Base-by-base conservation (phyloP, 257 asterid species). In the Ajuga chamaepitys region DNA sequence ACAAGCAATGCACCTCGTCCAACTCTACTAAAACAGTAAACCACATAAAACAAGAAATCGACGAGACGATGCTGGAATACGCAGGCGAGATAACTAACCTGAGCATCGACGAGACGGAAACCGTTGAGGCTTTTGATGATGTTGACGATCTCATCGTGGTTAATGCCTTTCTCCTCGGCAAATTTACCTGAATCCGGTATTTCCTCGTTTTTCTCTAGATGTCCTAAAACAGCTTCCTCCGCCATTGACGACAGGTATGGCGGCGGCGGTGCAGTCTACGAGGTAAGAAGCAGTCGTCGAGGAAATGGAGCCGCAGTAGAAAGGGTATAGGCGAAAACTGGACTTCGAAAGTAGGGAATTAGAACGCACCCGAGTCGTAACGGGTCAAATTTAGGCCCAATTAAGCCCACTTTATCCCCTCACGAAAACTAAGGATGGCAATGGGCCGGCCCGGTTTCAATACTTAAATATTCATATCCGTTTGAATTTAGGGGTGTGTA, bases 61-160 rank as follows among this genome's bases (percentile, higher is more conserved):
- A 25, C 7, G 4, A 28, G 5, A 18, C 4, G 67, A 56, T 55
- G 66, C 28, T 20, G 51, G 58, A 52, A 13, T 38, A 11, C 14
- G 5, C 13, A 41, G 65, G 1, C 21, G 47, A 0, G 10, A 16
- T 7, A 53, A 65, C 61, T 42, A 62, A 84, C 99, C 94, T 85
- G 77, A 47, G 91, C 91, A 35, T 81, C 85, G 51, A 94, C 91
- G 25, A 84, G 70, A 57, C 85, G 71, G 70, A 86, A 90, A 5
- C 95, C 97, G 58, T 83, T 75, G 67, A 94, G 96, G 71, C 99
- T 85, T 74, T 80, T 88, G 77, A 94, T 76, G 72, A 79, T 71
- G 78, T 94, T 94, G 71, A 94, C 89, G 35, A 94, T 72, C 70
- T 94, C 97, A 21, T 86, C 97, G 46, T 94, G 97, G 67, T 74